Conservation (phyloP, 2,329 filamentous ascomycete genomes). For the Colletotrichum tanaceti region DNA sequence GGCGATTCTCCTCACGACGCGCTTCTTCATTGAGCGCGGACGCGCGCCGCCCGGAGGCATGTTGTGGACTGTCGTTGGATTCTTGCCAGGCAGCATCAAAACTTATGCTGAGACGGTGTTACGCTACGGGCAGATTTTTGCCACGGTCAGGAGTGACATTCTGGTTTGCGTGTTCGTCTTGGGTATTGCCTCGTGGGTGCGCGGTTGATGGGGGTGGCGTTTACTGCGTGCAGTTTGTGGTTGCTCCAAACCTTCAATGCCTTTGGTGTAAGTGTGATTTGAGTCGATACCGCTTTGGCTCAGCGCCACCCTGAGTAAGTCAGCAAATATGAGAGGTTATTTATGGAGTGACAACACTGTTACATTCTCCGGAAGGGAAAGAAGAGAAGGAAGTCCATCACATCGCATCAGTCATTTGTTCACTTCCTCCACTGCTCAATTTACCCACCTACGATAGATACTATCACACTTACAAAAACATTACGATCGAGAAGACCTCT, state of each 20-base stretch:
- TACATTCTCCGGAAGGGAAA: no score
- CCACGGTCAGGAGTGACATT: conserved; percentile 78
- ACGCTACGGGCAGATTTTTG: conserved; percentile 77
- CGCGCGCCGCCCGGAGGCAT: conserved; percentile 69
- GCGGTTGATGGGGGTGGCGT: conserved; percentile 40
- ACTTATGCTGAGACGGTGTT: conserved; percentile 71
- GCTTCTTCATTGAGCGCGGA: conserved; percentile 76
- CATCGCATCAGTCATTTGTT: no score
- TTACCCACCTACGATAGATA: no score
- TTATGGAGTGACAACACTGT: no score
- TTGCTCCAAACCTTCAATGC: no score
- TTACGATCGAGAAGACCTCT: no score
- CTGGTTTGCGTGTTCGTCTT: conserved; percentile 82
- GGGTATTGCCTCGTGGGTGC: conserved; percentile 65
- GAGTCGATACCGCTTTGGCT: no score
- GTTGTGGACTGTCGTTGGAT: conserved; percentile 70
- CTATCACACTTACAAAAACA: neutral
- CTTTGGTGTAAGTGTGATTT: no score
- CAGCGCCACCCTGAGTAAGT: no score
- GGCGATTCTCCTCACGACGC: conserved; percentile 75
- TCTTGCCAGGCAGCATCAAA: conserved; percentile 73
- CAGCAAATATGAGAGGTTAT: no score
- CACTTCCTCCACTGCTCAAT: no score
- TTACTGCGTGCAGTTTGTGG: neutral
- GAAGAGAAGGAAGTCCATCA: no score